Percentiles rank a stretch among this genome's conserved stretches.
These are phyloP conservation scores for Lasiosphaeria miniovina DNA, from an alignment of 495 filamentous ascomycete species.

Conservation along the genomic window DNA sequence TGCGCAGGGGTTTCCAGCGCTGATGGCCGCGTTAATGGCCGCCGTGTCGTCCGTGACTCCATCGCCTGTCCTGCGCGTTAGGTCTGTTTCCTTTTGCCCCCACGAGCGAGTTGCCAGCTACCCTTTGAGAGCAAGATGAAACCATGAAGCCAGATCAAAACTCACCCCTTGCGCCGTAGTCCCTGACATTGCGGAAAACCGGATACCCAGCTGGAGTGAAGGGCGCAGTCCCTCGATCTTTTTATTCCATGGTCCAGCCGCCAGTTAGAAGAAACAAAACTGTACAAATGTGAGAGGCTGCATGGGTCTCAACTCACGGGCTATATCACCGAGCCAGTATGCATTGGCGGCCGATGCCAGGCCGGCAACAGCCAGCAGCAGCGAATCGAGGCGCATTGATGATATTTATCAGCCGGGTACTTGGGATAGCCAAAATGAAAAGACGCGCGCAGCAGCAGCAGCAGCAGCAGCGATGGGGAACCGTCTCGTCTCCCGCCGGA, in stretches of 20 bases:
- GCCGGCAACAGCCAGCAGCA: slow-evolving; percentile 39
- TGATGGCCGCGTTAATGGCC: slow-evolving; percentile 81
- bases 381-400: slow-evolving; percentile 37
- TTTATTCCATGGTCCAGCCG: not conserved
- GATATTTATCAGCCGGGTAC: slow-evolving; percentile 5
- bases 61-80: slow-evolving; percentile 30
- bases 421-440: not conserved
- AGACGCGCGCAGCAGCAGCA: not conserved
- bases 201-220: slow-evolving; percentile 44
- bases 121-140: too few relatives aligned
- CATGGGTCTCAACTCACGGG: slow-evolving; percentile 29
- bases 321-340: slow-evolving; percentile 44
- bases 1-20: slow-evolving; percentile 72
- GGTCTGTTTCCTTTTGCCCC: not conserved
- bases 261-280: not conserved
- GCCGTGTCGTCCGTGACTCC: slow-evolving; percentile 72
- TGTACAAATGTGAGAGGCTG: not conserved
- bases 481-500: not conserved
- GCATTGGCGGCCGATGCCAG: slow-evolving; percentile 37
- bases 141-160: not conserved
- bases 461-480: not conserved
- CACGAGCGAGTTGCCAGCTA: not conserved
- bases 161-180: slow-evolving; percentile 58
- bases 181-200: slow-evolving; percentile 59
- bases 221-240: slow-evolving; percentile 48